phyloP scores from a whole-genome alignment of 2,329 filamentous ascomycete genomes.

The Rhexocercosporidium sp. region DNA sequence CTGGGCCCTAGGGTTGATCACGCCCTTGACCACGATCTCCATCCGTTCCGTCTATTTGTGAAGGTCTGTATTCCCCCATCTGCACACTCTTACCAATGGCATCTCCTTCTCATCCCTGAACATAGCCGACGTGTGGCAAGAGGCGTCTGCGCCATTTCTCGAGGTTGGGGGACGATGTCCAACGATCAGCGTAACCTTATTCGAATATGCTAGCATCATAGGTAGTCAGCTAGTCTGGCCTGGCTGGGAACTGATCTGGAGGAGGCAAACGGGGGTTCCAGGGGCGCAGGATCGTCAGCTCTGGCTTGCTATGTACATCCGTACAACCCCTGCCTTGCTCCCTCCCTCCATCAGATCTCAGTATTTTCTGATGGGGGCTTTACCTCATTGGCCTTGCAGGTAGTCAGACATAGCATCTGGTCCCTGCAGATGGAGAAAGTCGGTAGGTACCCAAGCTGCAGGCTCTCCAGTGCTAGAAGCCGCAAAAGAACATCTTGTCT shows the following conservation, averaged over 20 bases:
- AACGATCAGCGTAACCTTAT: slow-evolving; percentile 5
- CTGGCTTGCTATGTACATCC: not conserved
- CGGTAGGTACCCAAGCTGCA: slow-evolving; percentile 20
- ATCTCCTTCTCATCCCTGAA: not conserved
- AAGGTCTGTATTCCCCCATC: slow-evolving; percentile 2
- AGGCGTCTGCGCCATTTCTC: slow-evolving; percentile 9
- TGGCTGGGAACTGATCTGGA: not conserved
- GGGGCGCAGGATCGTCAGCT: slow-evolving; percentile 23
- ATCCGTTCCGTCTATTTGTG: not conserved
- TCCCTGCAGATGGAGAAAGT: slow-evolving; percentile 22
- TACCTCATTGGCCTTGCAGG: slow-evolving; percentile 13
- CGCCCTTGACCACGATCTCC: slow-evolving; percentile 3
- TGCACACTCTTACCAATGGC: slow-evolving; percentile 11
- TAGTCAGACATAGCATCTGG: slow-evolving; percentile 16
- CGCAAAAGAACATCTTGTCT: slow-evolving; percentile 29
- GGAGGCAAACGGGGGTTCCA: slow-evolving; percentile 14
- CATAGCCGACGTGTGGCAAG: slow-evolving; percentile 5
- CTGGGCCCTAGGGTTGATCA: slow-evolving; percentile 10
- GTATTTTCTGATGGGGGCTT: not conserved
- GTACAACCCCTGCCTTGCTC: slow-evolving; percentile 14
- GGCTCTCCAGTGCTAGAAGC: slow-evolving; percentile 13
- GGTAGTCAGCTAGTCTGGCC: not conserved
- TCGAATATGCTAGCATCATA: not conserved
- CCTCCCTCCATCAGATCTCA: slow-evolving; percentile 22
- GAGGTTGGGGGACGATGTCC: not conserved